Base-by-base conservation (phyloP, 1,284 basidiomycete species). In the Microbotryum scabiosae region DNA sequence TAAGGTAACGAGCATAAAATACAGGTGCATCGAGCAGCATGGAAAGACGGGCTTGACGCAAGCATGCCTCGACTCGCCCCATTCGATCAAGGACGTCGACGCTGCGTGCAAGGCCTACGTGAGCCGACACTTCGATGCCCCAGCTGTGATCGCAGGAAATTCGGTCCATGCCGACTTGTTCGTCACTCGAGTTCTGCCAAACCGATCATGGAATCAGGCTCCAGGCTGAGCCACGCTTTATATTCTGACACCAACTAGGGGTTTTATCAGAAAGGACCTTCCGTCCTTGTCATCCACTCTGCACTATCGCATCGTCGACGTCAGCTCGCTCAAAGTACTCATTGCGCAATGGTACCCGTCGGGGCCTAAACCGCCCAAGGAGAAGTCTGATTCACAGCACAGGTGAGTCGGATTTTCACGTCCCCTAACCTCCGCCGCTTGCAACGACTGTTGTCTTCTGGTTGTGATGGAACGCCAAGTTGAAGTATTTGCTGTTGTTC, bases 221-320 rank as follows among this genome's bases (percentile, higher is more conserved):
- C 74, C 74, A 1, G 73, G 68, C 63, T 71, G 73, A 0, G 74
- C 14, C 12, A 41, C 16, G 16, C 14, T 18, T 41, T 30, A 2
- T 7, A 41, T 76, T 5, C 75, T 75, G 56, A 74, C 73, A 5
- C 74, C 73, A 41, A 18, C 0, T 60, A 73, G 70, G 53, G 58
- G 51, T 10, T 75, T 74, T 28, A 59, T 74, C 9, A 36, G 61
- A 14, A 63, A 65, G 41, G 74, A 63, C 51, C 50, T 68, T n/a
- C 66, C 61, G 3, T 51, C 59, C 44, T 61, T 76, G 26, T 60
- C 72, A 4, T 58, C 59, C 5, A 72, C 73, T 47, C 67, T 76
- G 20, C 75, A 76, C 52, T 76, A 76, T 62, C 68, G 75, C 4
- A 76, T 76, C 54, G 70, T 76, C 28, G 75, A 76, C 54, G 69